Conservation (phyloP, 75 land plant species). For the Sequoia sempervirens region DNA sequence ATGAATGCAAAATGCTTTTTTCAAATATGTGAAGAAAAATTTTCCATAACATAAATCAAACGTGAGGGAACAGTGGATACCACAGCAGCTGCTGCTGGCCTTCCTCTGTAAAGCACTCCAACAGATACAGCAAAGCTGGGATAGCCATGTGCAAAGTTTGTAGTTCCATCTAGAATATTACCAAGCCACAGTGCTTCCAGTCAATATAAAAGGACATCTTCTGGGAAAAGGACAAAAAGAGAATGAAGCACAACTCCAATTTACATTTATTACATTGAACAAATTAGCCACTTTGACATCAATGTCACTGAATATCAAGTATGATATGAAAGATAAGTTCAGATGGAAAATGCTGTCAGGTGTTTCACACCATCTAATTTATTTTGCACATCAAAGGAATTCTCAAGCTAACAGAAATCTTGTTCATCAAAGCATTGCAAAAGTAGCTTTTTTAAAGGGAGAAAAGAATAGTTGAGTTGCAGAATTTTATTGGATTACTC, state of each 20-base stretch:
- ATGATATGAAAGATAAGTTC: neutral
- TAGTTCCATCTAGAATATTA: conserved; percentile 82
- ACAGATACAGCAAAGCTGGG: conserved; percentile 99
- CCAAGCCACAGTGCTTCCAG: neutral
- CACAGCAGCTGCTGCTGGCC: conserved; percentile 92
- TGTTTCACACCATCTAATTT: neutral
- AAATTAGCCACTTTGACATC: neutral
- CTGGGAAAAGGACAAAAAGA: neutral
- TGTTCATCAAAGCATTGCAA: neutral
- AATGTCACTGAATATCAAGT: neutral
- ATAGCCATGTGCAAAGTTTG: conserved; percentile 98
- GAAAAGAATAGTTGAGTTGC: neutral
- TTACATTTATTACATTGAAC: neutral
- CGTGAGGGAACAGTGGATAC: conserved; percentile 27
- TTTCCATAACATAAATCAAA: neutral
- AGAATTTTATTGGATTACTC: neutral
- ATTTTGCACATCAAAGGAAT: neutral
- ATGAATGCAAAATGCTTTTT: neutral
- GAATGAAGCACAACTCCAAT: neutral
- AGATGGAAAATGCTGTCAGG: neutral
- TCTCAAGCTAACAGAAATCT: neutral
- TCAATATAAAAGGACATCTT: neutral
- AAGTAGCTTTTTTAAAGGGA: neutral
- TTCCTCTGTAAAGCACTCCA: conserved; percentile 88
- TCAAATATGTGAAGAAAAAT: neutral